Percentiles rank a stretch among this genome's conserved stretches.
These are phyloP conservation scores for Agaricales sp. DNA, from an alignment of 1,284 basidiomycete genomes.

Conservation along the genomic window DNA sequence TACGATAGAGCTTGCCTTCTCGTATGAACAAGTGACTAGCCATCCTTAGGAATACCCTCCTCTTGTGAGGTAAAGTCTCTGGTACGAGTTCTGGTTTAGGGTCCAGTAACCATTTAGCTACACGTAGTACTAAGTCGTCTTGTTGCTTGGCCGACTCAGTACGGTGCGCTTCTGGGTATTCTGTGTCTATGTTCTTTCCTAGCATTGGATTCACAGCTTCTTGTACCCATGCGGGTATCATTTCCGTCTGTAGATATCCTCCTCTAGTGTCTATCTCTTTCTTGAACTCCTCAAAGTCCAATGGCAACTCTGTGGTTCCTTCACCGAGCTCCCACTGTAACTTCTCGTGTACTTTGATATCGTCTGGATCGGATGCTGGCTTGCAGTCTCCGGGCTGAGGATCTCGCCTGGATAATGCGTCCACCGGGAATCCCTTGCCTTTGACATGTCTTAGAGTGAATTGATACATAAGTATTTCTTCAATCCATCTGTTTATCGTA, in stretches of 20 bases:
- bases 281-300: constrained; percentile 10
- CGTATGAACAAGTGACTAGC: neutral
- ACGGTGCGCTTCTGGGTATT: neutral
- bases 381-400: constrained; percentile 5
- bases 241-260: constrained; percentile 8
- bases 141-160: neutral
- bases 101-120: neutral
- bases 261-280: constrained; percentile 10
- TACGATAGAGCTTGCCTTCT: no score
- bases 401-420: constrained; percentile 18
- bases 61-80: neutral
- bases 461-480: constrained; percentile 19
- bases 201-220: neutral
- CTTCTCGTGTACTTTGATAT: constrained; percentile 5
- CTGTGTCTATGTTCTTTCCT: no score
- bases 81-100: neutral
- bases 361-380: constrained; percentile 14
- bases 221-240: neutral
- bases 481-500: constrained; percentile 25
- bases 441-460: constrained; percentile 20
- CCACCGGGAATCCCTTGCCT: constrained; percentile 15
- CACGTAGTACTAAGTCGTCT: neutral
- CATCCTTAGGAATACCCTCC: neutral
- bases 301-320: neutral
- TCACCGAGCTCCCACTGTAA: neutral